Evolutionary conservation across 2,329 filamentous ascomycete genomes (phyloP).

Genomic region (Microcyclosporella mali): DNA sequence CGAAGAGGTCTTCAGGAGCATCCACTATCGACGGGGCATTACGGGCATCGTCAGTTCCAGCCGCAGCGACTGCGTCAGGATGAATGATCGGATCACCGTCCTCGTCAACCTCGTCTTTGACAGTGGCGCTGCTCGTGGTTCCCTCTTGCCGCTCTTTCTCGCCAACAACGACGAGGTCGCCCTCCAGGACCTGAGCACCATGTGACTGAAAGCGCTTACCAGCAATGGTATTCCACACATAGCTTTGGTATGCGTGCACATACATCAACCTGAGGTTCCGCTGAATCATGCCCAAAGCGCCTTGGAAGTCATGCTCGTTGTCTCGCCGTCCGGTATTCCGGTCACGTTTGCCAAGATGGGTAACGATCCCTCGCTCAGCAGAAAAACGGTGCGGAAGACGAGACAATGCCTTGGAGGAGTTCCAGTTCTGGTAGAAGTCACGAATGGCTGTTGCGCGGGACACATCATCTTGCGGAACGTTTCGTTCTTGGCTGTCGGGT

Average conservation of each 20-base stretch:
- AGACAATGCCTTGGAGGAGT: conserved; percentile 50
- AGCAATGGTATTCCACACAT: conserved; percentile 84
- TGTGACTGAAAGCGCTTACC: conserved; percentile 73
- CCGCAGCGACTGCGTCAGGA: conserved; percentile 37
- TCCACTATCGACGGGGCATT: conserved; percentile 38
- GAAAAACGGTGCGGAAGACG: conserved; percentile 73
- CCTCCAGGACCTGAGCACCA: conserved; percentile 68
- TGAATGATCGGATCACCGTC: conserved; percentile 62
- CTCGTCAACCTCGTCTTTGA: conserved; percentile 45
- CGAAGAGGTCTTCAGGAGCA: conserved; percentile 52
- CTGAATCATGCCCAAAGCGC: conserved; percentile 73
- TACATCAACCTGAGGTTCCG: conserved; percentile 87
- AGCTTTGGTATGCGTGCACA: conserved; percentile 90
- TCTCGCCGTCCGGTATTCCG: conserved; percentile 40
- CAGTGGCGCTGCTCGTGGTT: conserved; percentile 28
- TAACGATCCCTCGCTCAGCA: conserved; percentile 72
- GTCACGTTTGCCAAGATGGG: conserved; percentile 56
- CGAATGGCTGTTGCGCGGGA: conserved; percentile 72
- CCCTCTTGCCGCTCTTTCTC: conserved; percentile 48
- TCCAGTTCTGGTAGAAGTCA: conserved; percentile 57
- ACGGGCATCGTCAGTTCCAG: conserved; percentile 4
- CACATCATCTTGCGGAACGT: conserved; percentile 67
- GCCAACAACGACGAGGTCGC: conserved; percentile 71
- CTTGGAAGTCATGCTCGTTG: conserved; percentile 64
- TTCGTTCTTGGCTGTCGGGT: conserved; percentile 15